Percentiles rank a stretch among this genome's conserved stretches.
Evolutionary conservation across 106 monocot genomes (phyloP).

Genomic region (Apostasia shenzhenica): DNA sequence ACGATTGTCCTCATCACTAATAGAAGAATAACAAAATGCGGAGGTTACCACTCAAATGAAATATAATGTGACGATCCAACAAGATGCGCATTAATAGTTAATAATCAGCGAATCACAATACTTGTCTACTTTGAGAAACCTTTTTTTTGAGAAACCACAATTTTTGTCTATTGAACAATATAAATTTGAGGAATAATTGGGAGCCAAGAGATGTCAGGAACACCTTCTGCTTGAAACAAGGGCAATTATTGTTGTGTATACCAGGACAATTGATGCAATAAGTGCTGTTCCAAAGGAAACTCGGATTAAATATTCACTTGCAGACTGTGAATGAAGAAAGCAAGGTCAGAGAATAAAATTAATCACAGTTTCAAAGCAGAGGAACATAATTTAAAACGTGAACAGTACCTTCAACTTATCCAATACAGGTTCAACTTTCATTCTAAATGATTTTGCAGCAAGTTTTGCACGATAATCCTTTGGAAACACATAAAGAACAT

Average conservation of each 20-base stretch:
- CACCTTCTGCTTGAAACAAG: slow-evolving; percentile 91
- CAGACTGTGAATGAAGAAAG: slow-evolving; percentile 34
- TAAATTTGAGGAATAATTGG: too few relatives aligned
- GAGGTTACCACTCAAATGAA: too few relatives aligned
- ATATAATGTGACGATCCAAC: too few relatives aligned
- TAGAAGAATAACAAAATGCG: neutral
- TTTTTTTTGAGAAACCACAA: too few relatives aligned
- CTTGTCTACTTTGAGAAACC: too few relatives aligned
- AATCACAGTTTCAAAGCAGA: neutral
- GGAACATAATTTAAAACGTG: neutral
- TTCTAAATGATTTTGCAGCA: slow-evolving; percentile 70
- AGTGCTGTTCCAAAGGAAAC: slow-evolving; percentile 95
- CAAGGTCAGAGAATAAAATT: neutral
- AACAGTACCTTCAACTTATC: slow-evolving; percentile 77
- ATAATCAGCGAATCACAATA: too few relatives aligned
- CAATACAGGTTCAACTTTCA: slow-evolving; percentile 84
- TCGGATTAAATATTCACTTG: slow-evolving; percentile 75
- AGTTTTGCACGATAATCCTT: slow-evolving; percentile 81
- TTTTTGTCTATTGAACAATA: too few relatives aligned
- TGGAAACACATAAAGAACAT: slow-evolving; percentile 89
- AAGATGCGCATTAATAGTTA: too few relatives aligned
- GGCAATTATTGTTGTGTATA: slow-evolving; percentile 91
- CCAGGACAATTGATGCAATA: slow-evolving; percentile 87
- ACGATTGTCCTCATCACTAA: slow-evolving; percentile 87
- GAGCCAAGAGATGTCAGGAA: neutral